These are phyloP conservation scores for Cinnamomum micranthum DNA, from an alignment of 164 flowering plant genomes.

Conservation along the genomic window DNA sequence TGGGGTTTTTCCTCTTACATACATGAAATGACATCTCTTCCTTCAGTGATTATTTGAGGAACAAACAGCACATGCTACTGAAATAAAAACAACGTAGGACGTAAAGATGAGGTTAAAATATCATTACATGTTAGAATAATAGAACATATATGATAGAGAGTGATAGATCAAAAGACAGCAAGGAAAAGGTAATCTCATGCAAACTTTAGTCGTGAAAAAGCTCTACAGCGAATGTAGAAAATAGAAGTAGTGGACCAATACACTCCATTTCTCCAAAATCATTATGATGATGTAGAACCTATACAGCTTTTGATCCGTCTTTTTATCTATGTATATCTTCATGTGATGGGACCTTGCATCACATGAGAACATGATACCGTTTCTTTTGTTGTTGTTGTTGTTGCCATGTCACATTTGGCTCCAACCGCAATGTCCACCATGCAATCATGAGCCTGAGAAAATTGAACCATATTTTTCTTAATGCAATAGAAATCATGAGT, in stretches of 20 bases:
- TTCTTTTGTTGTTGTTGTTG: neutral
- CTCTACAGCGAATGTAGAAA: neutral
- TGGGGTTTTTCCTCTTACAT: no score
- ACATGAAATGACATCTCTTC: no score
- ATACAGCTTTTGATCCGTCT: slow-evolving; percentile 1
- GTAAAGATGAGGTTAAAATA: no score
- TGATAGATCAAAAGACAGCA: neutral
- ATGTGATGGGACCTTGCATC: slow-evolving; percentile 7
- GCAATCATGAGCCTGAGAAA: slow-evolving; percentile 5
- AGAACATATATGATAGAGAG: neutral
- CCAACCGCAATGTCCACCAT: slow-evolving; percentile 8
- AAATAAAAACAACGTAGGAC: no score
- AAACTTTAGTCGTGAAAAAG: neutral
- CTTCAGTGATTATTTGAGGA: no score
- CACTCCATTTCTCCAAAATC: slow-evolving; percentile 1
- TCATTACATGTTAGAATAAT: no score
- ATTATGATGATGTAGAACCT: neutral
- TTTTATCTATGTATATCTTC: neutral
- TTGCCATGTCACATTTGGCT: slow-evolving; percentile 9
- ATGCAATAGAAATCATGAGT: neutral
- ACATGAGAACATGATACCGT: slow-evolving; percentile 7
- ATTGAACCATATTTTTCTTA: neutral
- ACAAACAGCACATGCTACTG: no score
- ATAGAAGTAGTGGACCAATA: neutral
- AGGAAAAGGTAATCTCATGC: neutral